phyloP scores from a whole-genome alignment of 164 flowering plant genomes.

The Malania oleifera region DNA sequence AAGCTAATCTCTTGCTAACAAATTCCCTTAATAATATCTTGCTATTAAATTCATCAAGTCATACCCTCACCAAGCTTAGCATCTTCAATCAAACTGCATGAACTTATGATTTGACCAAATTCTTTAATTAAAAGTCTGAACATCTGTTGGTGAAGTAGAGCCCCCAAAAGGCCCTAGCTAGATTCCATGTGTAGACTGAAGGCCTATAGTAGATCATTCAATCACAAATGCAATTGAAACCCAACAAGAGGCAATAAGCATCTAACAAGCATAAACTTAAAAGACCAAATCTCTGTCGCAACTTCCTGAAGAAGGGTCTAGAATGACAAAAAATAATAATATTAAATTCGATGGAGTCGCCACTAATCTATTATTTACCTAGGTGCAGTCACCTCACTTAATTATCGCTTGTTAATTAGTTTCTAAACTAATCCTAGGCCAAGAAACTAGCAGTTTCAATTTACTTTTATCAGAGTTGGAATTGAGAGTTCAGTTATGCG shows the following conservation, averaged over 20 bases:
- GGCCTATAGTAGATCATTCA: background rate
- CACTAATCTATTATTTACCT: too few species aligned
- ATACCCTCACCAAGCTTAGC: conserved; percentile 2
- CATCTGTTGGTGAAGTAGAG: background rate
- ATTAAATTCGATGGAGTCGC: too few species aligned
- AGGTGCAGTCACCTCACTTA: too few species aligned
- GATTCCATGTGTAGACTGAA: background rate
- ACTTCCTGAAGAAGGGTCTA: too few species aligned
- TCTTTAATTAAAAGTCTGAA: background rate
- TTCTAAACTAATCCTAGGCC: too few species aligned
- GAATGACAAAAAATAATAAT: too few species aligned
- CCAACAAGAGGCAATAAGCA: background rate
- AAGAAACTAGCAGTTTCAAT: too few species aligned
- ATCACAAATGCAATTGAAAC: background rate
- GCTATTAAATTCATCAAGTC: conserved; percentile 1
- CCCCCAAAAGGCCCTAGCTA: background rate
- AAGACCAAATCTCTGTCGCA: background rate
- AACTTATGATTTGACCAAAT: conserved; percentile 2
- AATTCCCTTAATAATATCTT: background rate
- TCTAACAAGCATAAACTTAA: background rate
- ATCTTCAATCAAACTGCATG: conserved; percentile 1
- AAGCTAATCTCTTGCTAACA: background rate
- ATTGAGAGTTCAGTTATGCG: too few species aligned
- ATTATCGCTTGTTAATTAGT: too few species aligned
- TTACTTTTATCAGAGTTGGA: too few species aligned